Conservation (phyloP, 2,329 filamentous ascomycete species). For the Talaromyces sp. region DNA sequence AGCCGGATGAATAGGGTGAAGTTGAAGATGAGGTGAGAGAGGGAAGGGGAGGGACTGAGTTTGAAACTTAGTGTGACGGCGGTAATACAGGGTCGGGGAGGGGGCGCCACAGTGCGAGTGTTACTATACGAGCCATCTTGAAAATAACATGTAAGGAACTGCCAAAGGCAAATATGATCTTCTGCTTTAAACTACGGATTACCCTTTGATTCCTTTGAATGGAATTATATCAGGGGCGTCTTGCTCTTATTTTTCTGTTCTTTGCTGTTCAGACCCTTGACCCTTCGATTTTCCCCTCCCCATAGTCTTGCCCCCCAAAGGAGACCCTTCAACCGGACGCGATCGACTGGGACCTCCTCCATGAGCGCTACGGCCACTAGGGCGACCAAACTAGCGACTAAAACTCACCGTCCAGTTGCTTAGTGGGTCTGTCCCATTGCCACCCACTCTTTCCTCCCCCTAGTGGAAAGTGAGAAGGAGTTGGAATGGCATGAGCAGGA, state of each 20-base stretch:
- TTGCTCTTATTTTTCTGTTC: neutral
- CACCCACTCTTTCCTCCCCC: neutral
- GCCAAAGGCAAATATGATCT: neutral
- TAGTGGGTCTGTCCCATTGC: slow-evolving; percentile 3
- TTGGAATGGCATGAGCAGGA: slow-evolving; percentile 1
- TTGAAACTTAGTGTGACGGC: slow-evolving; percentile 24
- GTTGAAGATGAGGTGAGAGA: slow-evolving; percentile 17
- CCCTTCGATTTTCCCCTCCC: slow-evolving; percentile 2
- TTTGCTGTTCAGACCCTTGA: slow-evolving; percentile 1
- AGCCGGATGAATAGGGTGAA: neutral
- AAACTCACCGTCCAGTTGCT: neutral
- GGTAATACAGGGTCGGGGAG: slow-evolving; percentile 20
- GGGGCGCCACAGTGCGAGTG: slow-evolving; percentile 10
- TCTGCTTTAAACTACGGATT: neutral
- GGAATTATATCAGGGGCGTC: neutral
- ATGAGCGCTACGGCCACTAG: slow-evolving; percentile 20
- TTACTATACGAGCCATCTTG: slow-evolving; percentile 3
- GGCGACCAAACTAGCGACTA: slow-evolving; percentile 12
- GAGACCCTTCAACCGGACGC: slow-evolving; percentile 9
- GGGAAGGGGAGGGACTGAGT: slow-evolving; percentile 11
- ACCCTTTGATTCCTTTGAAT: neutral
- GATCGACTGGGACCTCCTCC: slow-evolving; percentile 22
- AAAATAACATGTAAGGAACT: slow-evolving; percentile 3
- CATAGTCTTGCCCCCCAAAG: slow-evolving; percentile 1
- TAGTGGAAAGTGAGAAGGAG: neutral